phyloP scores from a whole-genome alignment of 2,329 filamentous ascomycete genomes.

The Trichoderma breve region DNA sequence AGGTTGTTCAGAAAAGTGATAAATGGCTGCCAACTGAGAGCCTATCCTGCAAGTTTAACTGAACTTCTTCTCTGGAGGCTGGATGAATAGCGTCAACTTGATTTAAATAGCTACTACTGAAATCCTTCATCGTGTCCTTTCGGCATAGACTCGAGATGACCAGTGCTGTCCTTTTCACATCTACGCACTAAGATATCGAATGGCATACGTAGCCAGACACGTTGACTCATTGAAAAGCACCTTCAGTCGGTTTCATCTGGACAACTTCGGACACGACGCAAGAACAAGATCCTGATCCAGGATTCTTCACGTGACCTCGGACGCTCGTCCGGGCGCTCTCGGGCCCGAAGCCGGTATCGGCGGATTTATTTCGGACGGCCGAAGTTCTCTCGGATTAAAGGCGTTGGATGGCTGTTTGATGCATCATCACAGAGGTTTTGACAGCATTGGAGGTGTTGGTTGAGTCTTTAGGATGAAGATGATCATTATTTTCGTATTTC shows the following conservation, averaged over 20 bases:
- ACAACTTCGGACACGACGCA: neutral
- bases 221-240: neutral
- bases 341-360: neutral
- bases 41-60: neutral
- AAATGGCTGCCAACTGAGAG: neutral
- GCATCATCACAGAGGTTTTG: neutral
- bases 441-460: neutral
- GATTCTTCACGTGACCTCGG: neutral
- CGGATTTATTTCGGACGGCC: conserved; percentile 14
- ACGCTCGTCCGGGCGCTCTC: neutral
- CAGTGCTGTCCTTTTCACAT: neutral
- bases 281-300: neutral
- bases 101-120: neutral
- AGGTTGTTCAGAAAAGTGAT: neutral
- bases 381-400: conserved; percentile 6
- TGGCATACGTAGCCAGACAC: neutral
- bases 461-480: neutral
- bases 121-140: neutral
- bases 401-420: neutral
- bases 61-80: neutral
- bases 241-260: neutral
- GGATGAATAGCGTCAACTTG: no score
- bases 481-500: neutral
- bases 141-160: neutral
- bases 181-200: neutral